phyloP scores from a whole-genome alignment of 768 basidiomycete genomes.

The Cytidiella melzeri region DNA sequence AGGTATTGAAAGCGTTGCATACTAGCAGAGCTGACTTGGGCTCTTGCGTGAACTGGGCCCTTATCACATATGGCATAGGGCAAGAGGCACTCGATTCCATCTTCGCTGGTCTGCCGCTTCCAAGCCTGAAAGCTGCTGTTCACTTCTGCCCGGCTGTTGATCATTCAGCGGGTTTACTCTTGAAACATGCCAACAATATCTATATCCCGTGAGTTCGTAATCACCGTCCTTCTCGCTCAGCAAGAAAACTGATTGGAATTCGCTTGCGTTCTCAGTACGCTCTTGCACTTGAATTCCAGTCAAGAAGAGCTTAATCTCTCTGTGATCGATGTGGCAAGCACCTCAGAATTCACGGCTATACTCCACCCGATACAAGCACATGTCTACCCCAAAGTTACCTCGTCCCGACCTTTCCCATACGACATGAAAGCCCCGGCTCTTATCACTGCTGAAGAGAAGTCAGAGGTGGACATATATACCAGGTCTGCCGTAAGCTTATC shows the following conservation, averaged over 20 bases:
- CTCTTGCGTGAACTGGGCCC: constrained; percentile 19
- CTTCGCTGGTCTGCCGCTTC: constrained; percentile 14
- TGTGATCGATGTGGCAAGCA: constrained; percentile 21
- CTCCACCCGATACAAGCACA: constrained; percentile 23
- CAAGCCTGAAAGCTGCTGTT: constrained; percentile 25
- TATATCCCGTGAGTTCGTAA: constrained; percentile 24
- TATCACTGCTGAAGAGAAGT: constrained; percentile 17
- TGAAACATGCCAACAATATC: constrained; percentile 18
- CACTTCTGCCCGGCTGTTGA: constrained; percentile 30
- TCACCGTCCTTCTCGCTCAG: background rate
- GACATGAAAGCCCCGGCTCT: constrained; percentile 26
- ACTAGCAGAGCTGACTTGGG: background rate
- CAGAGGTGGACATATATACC: constrained; percentile 25
- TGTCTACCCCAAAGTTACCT: constrained; percentile 32
- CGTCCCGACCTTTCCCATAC: constrained; percentile 33
- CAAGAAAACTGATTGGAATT: too few species aligned
- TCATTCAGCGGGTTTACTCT: constrained; percentile 21
- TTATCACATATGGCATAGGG: constrained; percentile 27
- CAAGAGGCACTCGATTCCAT: background rate
- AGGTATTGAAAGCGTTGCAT: background rate
- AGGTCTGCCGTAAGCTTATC: constrained; percentile 34
- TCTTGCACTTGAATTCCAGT: constrained; percentile 31
- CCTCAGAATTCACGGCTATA: constrained; percentile 18
- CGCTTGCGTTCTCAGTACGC: constrained; percentile 21
- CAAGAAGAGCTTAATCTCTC: constrained; percentile 30